A percentile compares a stretch with the other conserved stretches of the same genome.
Conservation (phyloP, 169 alveolate genomes). For the Plasmodium relictum region DNA sequence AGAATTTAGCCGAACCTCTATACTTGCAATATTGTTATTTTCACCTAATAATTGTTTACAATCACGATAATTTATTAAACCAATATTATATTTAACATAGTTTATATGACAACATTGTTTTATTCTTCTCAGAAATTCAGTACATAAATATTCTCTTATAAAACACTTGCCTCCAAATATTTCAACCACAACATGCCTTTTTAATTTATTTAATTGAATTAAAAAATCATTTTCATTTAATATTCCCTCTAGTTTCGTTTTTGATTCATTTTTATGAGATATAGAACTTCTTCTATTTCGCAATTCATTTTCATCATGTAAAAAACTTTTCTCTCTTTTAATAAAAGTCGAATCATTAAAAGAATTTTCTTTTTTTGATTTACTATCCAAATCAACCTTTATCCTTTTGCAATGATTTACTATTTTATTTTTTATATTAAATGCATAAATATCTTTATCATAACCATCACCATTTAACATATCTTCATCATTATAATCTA, state of each 20-base stretch:
- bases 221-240: slow-evolving; percentile 64
- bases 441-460: slow-evolving; percentile 14
- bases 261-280: slow-evolving; percentile 44
- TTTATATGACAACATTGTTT: slow-evolving; percentile 70
- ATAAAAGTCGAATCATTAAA: slow-evolving; percentile 11
- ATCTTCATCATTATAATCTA: slow-evolving; percentile 48
- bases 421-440: slow-evolving; percentile 31
- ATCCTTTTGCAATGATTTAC: slow-evolving; percentile 19
- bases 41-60: slow-evolving; percentile 90
- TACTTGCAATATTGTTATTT: slow-evolving; percentile 85
- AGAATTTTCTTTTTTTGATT: slow-evolving; percentile 28
- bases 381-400: slow-evolving; percentile 16
- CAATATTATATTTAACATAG: slow-evolving; percentile 78
- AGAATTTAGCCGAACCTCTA: slow-evolving; percentile 87
- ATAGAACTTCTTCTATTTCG: slow-evolving; percentile 42
- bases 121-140: slow-evolving; percentile 71
- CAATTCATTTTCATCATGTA: slow-evolving; percentile 55
- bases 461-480: slow-evolving; percentile 1
- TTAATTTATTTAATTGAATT: slow-evolving; percentile 66
- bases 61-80: slow-evolving; percentile 88
- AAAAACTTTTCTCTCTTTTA: slow-evolving; percentile 14
- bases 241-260: slow-evolving; percentile 61
- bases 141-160: slow-evolving; percentile 71
- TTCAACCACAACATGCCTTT: slow-evolving; percentile 66
- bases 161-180: slow-evolving; percentile 75